Evolutionary conservation across 306 rosid genomes (phyloP), one percentile per base, ranked within the genome.

Genomic region (Cucurbita ficifolia): DNA sequence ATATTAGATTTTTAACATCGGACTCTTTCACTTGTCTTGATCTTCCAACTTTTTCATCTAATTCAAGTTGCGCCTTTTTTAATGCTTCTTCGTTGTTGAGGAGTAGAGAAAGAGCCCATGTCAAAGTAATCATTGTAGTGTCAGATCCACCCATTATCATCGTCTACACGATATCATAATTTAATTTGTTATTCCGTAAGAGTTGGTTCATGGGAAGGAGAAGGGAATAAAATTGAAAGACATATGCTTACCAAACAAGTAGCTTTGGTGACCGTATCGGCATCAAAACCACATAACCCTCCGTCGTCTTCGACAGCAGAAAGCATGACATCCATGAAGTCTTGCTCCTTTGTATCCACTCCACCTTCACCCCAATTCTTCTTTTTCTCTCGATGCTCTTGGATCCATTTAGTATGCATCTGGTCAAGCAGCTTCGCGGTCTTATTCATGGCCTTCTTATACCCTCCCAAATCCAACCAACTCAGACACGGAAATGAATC

Each of bases 401-500:
- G 5, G 54, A 50, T 50, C 55, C 55, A 51, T 1, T 17, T 51
- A 51, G 17, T 19, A 6, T 17, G 2, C 21, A 17, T 9, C 3
- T 17, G 21, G n/a, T 51, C 55, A 3, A 51, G 2, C 9, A 6
- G 21, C 18, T 51, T 40, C 8, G 45, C 45, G 2, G 50, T 46
- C 50, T 46, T 11, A 1, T 46, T 46, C 50, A 46, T 53, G 24
- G 57, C 24, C 11, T n/a, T 86, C 80, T 84, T 82, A 42, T 83
- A 83, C 12, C 91, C 91, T 73, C 73, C 75, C 70, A 84, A 74
- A 75, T 85, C 91, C 17, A 86, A 57, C 89, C 89, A 86, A 19
- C 84, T 40, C 39, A 88, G 43, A 72, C 71, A 88, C 3, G 89
- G 88, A 63, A 88, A 51, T 1, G 86, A 87, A 19, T 88, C 89